phyloP scores from a whole-genome alignment of 2,329 filamentous ascomycete species.

The Seiridium cupressi region DNA sequence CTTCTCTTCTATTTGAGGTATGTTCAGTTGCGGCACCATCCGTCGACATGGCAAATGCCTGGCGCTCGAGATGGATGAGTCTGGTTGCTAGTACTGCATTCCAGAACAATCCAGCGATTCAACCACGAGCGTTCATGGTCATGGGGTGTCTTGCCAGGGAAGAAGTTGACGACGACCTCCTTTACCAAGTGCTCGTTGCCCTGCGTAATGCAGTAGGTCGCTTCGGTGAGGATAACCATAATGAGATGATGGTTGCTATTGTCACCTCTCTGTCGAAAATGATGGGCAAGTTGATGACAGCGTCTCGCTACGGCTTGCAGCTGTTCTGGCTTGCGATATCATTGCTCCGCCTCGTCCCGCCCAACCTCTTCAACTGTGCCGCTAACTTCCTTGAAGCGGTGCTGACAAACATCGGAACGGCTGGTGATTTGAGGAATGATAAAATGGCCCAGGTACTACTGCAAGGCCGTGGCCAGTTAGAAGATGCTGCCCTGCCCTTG shows the following conservation, averaged over 20 bases:
- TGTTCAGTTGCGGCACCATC: slow-evolving; percentile 63
- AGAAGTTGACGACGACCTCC: slow-evolving; percentile 68
- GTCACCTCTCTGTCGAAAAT: slow-evolving; percentile 67
- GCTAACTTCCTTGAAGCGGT: slow-evolving; percentile 65
- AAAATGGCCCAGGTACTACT: slow-evolving; percentile 60
- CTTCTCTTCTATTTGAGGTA: slow-evolving; percentile 61
- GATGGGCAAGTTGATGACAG: slow-evolving; percentile 66
- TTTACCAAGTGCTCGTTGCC: slow-evolving; percentile 70
- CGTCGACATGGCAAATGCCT: slow-evolving; percentile 63
- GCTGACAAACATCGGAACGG: slow-evolving; percentile 61
- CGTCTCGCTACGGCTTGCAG: slow-evolving; percentile 67
- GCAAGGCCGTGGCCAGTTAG: slow-evolving; percentile 58
- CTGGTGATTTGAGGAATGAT: slow-evolving; percentile 56
- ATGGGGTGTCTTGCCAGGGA: slow-evolving; percentile 72
- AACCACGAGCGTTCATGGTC: slow-evolving; percentile 66
- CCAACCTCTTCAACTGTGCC: slow-evolving; percentile 63
- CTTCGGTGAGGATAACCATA: slow-evolving; percentile 62
- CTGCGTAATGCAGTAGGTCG: slow-evolving; percentile 63
- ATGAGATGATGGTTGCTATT: slow-evolving; percentile 68
- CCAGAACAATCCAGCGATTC: slow-evolving; percentile 70
- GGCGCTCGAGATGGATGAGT: slow-evolving; percentile 73
- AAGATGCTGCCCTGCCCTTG: slow-evolving; percentile 59
- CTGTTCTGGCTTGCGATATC: slow-evolving; percentile 71
- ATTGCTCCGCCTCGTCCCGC: slow-evolving; percentile 61
- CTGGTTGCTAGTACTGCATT: slow-evolving; percentile 71